These are phyloP conservation scores for Tremella mesenterica DNA, from an alignment of 768 basidiomycete species.

Conservation along the genomic window DNA sequence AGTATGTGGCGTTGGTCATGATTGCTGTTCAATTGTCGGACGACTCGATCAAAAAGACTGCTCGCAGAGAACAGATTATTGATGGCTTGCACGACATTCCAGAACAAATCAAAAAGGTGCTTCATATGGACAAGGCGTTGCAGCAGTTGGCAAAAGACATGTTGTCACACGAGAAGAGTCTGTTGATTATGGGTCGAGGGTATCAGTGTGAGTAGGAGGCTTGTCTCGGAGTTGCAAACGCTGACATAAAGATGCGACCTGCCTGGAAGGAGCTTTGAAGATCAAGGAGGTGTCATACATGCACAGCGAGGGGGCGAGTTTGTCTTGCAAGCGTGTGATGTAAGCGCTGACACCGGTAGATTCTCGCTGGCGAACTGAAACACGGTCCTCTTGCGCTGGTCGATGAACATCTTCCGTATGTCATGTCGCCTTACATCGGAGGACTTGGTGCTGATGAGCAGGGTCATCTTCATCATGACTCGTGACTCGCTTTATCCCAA, in stretches of 20 bases:
- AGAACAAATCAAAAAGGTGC: conserved; percentile 73
- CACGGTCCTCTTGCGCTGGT: conserved; percentile 96
- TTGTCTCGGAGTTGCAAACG: neutral
- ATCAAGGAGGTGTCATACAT: conserved; percentile 97
- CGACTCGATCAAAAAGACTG: conserved; percentile 85
- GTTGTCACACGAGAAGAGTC: conserved; percentile 59
- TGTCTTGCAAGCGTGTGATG: neutral
- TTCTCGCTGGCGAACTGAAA: conserved; percentile 96
- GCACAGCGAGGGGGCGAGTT: conserved; percentile 48
- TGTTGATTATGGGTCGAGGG: conserved; percentile 94
- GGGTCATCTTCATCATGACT: conserved; percentile 96
- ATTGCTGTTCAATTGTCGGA: conserved; percentile 98
- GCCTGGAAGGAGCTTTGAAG: conserved; percentile 94
- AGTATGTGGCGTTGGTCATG: conserved; percentile 96
- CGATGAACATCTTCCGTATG: conserved; percentile 85
- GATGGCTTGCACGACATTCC: conserved; percentile 86
- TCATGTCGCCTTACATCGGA: neutral
- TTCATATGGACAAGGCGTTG: conserved; percentile 65
- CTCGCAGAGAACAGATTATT: conserved; percentile 87
- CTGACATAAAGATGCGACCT: conserved; percentile 63
- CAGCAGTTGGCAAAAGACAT: conserved; percentile 77
- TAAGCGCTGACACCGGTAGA: conserved; percentile 49
- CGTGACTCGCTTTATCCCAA: conserved; percentile 97
- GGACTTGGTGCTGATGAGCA: conserved; percentile 12
- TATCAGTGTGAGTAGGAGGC: conserved; percentile 56